Base-by-base conservation (phyloP, 2,329 filamentous ascomycete species). In the Neopestalotiopsis sp. region DNA sequence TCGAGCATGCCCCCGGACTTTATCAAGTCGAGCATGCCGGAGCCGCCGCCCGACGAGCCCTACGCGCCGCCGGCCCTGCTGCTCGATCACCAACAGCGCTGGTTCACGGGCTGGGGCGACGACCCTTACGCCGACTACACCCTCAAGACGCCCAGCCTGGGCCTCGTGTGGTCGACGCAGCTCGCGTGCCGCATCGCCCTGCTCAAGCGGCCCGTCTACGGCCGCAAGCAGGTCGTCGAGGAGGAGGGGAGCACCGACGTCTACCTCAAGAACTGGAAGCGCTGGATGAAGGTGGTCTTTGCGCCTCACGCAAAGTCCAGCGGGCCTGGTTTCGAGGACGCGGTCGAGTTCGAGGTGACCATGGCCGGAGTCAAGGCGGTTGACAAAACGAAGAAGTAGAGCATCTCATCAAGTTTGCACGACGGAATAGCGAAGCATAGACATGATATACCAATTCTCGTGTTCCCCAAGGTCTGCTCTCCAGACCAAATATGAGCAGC, bases 41-140 rank as follows among this genome's bases (percentile, higher is more conserved):
- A 78, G 57, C 76, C 77, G 14, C 73, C 76, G 5, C 75, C 75
- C 30, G 75, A 76, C 34, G 73, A 79, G 70, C 65, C 77, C 72
- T 77, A 79, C 2, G 78, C 80, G 14, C 82, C 82, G 0, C 80
- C 86, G 13, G 89, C 91, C 0, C 85, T 98, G 49, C 87, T 89
- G 40, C 88, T 98, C 9, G 91, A 97, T 74, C 93, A 98, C 80
- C 95, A 98, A 80, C 94, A 98, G 79, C 89, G 93, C 58, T 98
- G 95, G 89, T 97, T 98, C 81, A 97, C 95, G 4, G 95, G 96
- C 71, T 98, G 96, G 95, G 94, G 95, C 28, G 93, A 97, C 78
- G 86, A 90, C 68, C 82, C 86, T 17, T 75, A 80, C 32, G 79
- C 82, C 24, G 76, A 81, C 28, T 79, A 83, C 63, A 80, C 82